Evolutionary conservation across 768 basidiomycete species (phyloP).

Genomic region (Cystofilobasidium bisporidii): DNA sequence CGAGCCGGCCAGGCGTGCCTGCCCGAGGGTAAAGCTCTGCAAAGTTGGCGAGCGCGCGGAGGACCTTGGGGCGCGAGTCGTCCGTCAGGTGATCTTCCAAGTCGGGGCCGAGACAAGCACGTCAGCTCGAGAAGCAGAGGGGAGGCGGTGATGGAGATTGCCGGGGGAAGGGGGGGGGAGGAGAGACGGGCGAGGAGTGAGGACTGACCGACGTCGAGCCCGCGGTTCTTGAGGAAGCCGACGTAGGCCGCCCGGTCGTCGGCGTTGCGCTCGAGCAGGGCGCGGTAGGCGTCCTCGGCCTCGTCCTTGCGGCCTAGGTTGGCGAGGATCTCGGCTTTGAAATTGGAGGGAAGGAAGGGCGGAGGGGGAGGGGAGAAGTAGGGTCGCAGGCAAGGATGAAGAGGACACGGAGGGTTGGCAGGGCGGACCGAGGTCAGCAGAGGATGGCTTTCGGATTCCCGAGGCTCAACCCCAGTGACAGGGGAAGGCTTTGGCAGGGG

Average conservation of each 20-base stretch:
- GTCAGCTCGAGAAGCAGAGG: too few relatives aligned
- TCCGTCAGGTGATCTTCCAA: conserved; percentile 45
- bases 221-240: conserved; percentile 58
- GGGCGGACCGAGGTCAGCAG: too few relatives aligned
- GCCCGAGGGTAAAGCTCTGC: conserved; percentile 57
- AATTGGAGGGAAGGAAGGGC: too few relatives aligned
- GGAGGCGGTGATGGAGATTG: too few relatives aligned
- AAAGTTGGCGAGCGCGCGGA: conserved; percentile 54
- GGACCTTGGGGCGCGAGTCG: conserved; percentile 48
- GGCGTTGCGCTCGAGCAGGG: conserved; percentile 72
- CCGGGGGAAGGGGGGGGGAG: neutral
- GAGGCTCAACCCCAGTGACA: too few relatives aligned
- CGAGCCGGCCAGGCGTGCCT: conserved; percentile 60
- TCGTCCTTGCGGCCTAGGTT: conserved; percentile 55
- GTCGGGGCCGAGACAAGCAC: too few relatives aligned
- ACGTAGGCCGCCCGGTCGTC: conserved; percentile 73
- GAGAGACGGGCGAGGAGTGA: neutral
- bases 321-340: conserved; percentile 63
- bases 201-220: conserved; percentile 55
- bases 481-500: too few relatives aligned
- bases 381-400: too few relatives aligned
- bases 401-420: too few relatives aligned
- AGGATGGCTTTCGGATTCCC: too few relatives aligned
- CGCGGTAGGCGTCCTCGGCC: conserved; percentile 70
- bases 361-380: too few relatives aligned